Conservation (phyloP, 441 rosid species). For the Adansonia madagascariensis region DNA sequence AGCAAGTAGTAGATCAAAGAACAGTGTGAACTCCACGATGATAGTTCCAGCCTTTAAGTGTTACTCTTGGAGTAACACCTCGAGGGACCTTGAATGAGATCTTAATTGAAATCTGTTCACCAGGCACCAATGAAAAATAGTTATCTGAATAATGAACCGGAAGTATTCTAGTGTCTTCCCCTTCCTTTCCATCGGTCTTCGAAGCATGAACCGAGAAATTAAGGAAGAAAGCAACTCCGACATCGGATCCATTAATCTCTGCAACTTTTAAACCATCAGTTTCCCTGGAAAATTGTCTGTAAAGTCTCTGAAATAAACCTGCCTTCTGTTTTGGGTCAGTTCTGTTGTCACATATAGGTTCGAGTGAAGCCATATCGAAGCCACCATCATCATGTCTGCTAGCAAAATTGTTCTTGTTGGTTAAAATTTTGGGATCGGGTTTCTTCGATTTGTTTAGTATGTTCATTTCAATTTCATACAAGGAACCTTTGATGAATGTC, state of each 20-base stretch:
- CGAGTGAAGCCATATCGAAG: slow-evolving; percentile 38
- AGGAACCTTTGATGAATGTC: slow-evolving; percentile 57
- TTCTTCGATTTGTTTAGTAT: slow-evolving; percentile 70
- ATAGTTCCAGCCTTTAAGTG: slow-evolving; percentile 84
- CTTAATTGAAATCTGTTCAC: slow-evolving; percentile 70
- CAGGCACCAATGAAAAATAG: slow-evolving; percentile 90
- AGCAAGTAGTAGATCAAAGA: slow-evolving; percentile 25
- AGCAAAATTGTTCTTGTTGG: slow-evolving; percentile 47
- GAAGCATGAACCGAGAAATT: slow-evolving; percentile 78
- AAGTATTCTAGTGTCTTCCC: slow-evolving; percentile 89
- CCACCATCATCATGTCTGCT: slow-evolving; percentile 34
- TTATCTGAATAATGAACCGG: slow-evolving; percentile 95
- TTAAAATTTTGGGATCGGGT: slow-evolving; percentile 36
- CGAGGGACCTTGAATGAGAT: slow-evolving; percentile 71
- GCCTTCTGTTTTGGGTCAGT: slow-evolving; percentile 33
- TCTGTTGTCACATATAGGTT: slow-evolving; percentile 26
- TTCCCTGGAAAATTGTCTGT: slow-evolving; percentile 39
- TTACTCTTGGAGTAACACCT: slow-evolving; percentile 66
- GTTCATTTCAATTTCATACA: slow-evolving; percentile 68
- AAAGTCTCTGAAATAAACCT: slow-evolving; percentile 53
- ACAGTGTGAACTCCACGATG: slow-evolving; percentile 48
- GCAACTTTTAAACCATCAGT: slow-evolving; percentile 45
- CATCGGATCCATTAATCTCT: slow-evolving; percentile 54
- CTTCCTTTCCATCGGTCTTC: slow-evolving; percentile 46
- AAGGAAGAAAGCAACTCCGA: slow-evolving; percentile 91